Percentiles rank a stretch among this genome's conserved stretches.
Evolutionary conservation across 148 eudicot species (phyloP).

Genomic region (Nyssa sinensis): DNA sequence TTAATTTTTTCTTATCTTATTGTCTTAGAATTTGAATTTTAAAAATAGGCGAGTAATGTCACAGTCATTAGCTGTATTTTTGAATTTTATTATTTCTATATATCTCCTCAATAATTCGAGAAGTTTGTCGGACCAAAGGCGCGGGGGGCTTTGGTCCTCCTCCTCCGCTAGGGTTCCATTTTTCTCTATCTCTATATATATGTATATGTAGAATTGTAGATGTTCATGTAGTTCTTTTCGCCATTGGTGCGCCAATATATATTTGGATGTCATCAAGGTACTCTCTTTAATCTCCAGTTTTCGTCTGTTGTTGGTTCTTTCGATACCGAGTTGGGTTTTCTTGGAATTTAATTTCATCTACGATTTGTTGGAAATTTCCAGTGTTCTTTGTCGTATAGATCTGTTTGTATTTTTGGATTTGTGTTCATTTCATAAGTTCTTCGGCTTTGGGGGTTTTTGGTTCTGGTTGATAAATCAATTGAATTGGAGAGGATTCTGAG

Average conservation of each 20-base stretch:
- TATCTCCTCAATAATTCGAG: no score
- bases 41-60: no score
- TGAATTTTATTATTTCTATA: no score
- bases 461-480: conserved; percentile 7
- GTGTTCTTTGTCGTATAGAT: not conserved
- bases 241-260: not conserved
- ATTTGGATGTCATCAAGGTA: not conserved
- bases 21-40: no score
- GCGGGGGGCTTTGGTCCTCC: no score
- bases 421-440: not conserved
- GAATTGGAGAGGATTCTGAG: conserved; percentile 25
- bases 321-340: not conserved
- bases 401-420: not conserved
- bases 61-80: no score
- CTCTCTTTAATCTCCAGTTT: not conserved
- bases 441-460: not conserved
- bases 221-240: not conserved
- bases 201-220: no score
- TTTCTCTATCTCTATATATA: no score
- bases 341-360: not conserved
- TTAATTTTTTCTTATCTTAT: no score
- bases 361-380: not conserved
- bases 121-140: no score
- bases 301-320: not conserved
- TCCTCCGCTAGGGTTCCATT: no score